phyloP scores from a whole-genome alignment of 2,329 filamentous ascomycete species.

The Calonectria ilicicola region DNA sequence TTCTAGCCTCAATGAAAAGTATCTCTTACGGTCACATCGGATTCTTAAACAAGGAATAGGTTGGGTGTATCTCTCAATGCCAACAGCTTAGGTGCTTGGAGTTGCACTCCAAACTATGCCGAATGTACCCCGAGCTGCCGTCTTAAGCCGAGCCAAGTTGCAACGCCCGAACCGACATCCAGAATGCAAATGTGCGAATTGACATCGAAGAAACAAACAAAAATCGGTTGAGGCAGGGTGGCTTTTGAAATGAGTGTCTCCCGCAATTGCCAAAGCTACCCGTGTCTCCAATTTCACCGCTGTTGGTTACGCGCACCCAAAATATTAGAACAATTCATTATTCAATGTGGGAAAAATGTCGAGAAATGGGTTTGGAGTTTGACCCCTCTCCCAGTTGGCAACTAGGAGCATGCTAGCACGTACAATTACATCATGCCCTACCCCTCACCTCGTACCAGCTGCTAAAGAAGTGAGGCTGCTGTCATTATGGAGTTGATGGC shows the following conservation, averaged over 20 bases:
- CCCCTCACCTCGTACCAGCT: background rate
- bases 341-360: no score
- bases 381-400: background rate
- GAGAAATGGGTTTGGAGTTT: background rate
- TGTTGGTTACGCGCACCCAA: background rate
- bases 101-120: conserved; percentile 33
- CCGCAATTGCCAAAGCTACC: background rate
- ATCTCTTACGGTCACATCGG: no score
- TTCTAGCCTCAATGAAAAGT: background rate
- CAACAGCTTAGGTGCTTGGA: background rate
- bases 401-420: background rate
- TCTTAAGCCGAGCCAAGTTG: conserved; percentile 29
- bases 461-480: background rate
- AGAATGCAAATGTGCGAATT: background rate
- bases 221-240: background rate
- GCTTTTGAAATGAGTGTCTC: background rate
- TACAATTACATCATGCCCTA: background rate
- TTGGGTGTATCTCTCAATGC: background rate
- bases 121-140: conserved; percentile 39
- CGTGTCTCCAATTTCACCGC: background rate
- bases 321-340: background rate
- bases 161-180: background rate
- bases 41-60: no score
- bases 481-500: background rate
- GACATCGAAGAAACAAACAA: background rate